Conservation (phyloP, 2,329 filamentous ascomycete species). For the Tolypocladium endophyticum region DNA sequence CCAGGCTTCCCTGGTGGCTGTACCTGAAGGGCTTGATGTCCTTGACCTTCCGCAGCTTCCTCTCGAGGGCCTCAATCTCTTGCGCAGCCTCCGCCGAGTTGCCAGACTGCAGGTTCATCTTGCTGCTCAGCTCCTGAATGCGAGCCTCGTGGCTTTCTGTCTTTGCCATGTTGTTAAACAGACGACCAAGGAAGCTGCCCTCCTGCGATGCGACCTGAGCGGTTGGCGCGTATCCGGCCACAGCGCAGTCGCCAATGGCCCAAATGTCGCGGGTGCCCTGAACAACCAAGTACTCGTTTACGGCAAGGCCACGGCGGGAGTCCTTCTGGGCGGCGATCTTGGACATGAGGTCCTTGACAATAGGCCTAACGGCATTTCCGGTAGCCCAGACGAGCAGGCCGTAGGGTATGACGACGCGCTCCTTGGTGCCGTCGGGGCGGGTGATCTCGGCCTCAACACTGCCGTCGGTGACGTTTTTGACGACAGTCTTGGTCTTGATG, state of each 20-base stretch:
- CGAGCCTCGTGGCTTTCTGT: constrained; percentile 72
- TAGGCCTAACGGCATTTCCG: constrained; percentile 81
- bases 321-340: constrained; percentile 93
- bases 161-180: constrained; percentile 99
- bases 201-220: constrained; percentile 95
- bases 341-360: constrained; percentile 84
- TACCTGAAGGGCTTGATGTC: constrained; percentile 97
- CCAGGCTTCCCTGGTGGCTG: constrained; percentile 91
- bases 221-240: constrained; percentile 94
- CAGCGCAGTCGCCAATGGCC: constrained; percentile 94
- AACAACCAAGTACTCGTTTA: constrained; percentile 98
- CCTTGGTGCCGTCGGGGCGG: constrained; percentile 75
- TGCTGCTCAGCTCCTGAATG: constrained; percentile 57
- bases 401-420: constrained; percentile 74
- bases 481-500: constrained; percentile 97
- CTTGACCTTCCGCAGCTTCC: constrained; percentile 78
- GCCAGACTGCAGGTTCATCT: constrained; percentile 48
- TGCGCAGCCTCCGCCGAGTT: constrained; percentile 57
- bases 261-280: constrained; percentile 96
- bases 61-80: constrained; percentile 80
- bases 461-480: constrained; percentile 92
- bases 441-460: constrained; percentile 83
- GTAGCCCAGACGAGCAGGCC: constrained; percentile 97
- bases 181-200: constrained; percentile 82
- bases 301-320: constrained; percentile 85